Evolutionary conservation across 129 eudicot genomes (phyloP), one percentile per base, ranked within the genome.

Genomic region (Tanacetum coccineum): DNA sequence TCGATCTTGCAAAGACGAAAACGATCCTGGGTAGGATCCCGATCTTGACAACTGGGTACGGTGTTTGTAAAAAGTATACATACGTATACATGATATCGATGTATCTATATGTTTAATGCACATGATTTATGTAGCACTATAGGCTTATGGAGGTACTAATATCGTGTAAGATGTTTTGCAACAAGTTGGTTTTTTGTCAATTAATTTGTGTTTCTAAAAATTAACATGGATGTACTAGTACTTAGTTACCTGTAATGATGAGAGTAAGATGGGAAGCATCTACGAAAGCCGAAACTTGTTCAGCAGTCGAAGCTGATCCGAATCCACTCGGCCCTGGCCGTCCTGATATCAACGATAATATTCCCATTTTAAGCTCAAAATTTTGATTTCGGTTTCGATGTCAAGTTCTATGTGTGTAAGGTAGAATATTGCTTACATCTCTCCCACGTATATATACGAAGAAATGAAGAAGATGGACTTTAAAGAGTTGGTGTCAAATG

Each of bases 301-400:
- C 83, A 32, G 97, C 97, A 4, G 97, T 90, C 12, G 97, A 84
- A 69, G 87, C 83, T 28, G 97, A 90, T 79, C 97, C 97, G 18
- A 81, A 90, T 12, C 97, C 97, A 66, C 91, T 90, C 17, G 81
- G 65, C 1, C 97, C 97, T 36, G 88, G 74, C 46, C 76, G 66
- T n/a, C 97, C 95, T 10, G 87, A 73, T 26, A 90, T 76, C 88
- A 86, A n/a, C n/a, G n/a, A 72, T 21, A 90, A 67, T 59, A 86
- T 71, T 39, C 78, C 81, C 83, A 80, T 78, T 30, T 64, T 46
- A 5, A 62, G 0, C 46, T 39, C 30, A 17, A 9, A 22, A 1
- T 11, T 57, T 60, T 2, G 75, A 28, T 70, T 46, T 46, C 26
- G 1, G 14, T 58, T n/a, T 11, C 18, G 14, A 11, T 25, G 46